phyloP scores from a whole-genome alignment of 148 eudicot genomes.

The Vaccinium darrowii region DNA sequence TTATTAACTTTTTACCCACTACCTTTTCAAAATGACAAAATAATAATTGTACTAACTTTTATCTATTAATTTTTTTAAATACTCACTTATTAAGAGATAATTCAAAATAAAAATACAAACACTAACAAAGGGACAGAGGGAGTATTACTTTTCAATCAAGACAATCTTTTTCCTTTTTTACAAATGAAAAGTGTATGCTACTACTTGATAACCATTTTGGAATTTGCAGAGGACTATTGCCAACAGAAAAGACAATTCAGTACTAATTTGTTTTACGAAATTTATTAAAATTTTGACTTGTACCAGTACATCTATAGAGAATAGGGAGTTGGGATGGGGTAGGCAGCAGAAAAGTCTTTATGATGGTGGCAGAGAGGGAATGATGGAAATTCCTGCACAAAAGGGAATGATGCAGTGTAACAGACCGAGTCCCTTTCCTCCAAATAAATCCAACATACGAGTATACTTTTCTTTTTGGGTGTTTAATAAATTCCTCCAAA shows the following conservation, averaged over 20 bases:
- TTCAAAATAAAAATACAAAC: too few relatives aligned
- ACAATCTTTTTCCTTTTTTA: too few relatives aligned
- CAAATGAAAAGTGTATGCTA: too few relatives aligned
- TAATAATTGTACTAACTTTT: too few relatives aligned
- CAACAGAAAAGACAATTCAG: conserved; percentile 2
- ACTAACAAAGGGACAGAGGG: too few relatives aligned
- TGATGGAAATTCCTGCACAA: conserved; percentile 9
- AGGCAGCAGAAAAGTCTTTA: neutral
- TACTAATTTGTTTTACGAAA: neutral
- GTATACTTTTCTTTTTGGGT: too few relatives aligned
- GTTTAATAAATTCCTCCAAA: too few relatives aligned
- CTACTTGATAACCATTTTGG: neutral
- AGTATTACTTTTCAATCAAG: too few relatives aligned
- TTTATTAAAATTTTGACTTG: neutral
- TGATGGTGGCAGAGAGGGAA: conserved; percentile 2
- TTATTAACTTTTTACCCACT: too few relatives aligned
- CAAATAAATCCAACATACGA: neutral
- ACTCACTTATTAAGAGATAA: too few relatives aligned
- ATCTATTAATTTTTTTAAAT: too few relatives aligned
- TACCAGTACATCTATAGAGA: neutral
- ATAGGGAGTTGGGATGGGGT: neutral
- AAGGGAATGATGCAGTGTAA: neutral
- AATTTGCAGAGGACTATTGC: neutral
- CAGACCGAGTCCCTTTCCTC: neutral
- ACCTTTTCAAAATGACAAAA: too few relatives aligned